Percentiles rank a stretch among this genome's conserved stretches.
These are phyloP conservation scores for Cystobasidium pallidum DNA, from an alignment of 1,284 basidiomycete genomes.

Conservation along the genomic window DNA sequence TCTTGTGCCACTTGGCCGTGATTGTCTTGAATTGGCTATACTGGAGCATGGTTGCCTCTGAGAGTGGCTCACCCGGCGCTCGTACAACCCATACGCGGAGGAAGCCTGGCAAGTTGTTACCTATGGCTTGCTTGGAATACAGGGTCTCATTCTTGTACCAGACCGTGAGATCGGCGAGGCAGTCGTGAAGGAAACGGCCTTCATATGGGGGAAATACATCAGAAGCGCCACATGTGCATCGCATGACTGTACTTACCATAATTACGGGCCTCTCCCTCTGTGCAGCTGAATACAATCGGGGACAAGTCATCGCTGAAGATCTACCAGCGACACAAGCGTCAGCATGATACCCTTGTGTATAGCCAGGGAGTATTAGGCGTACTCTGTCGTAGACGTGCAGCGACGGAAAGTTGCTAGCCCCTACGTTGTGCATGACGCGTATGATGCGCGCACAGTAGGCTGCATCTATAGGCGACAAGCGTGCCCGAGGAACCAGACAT, in stretches of 20 bases:
- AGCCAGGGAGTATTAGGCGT: too few species aligned
- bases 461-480: slow-evolving; percentile 93
- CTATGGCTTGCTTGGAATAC: slow-evolving; percentile 60
- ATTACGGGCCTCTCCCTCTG: slow-evolving; percentile 93
- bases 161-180: slow-evolving; percentile 71
- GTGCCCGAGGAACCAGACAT: slow-evolving; percentile 87
- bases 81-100: slow-evolving; percentile 52
- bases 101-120: slow-evolving; percentile 55
- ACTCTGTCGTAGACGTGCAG: slow-evolving; percentile 84
- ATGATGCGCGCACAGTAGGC: slow-evolving; percentile 92
- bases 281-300: slow-evolving; percentile 85
- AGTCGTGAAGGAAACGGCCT: slow-evolving; percentile 64
- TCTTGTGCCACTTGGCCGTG: slow-evolving; percentile 52
- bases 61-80: slow-evolving; percentile 36
- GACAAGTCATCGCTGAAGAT: slow-evolving; percentile 76
- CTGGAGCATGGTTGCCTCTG: slow-evolving; percentile 44
- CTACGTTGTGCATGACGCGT: slow-evolving; percentile 79
- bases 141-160: slow-evolving; percentile 72
- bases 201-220: not conserved
- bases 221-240: not conserved
- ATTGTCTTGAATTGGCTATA: slow-evolving; percentile 46
- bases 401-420: slow-evolving; percentile 84
- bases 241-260: slow-evolving; percentile 66
- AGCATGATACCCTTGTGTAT: not conserved
- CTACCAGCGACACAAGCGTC: slow-evolving; percentile 56